Evolutionary conservation across 2,329 filamentous ascomycete species (phyloP).

Genomic region (Penicillium sp.): DNA sequence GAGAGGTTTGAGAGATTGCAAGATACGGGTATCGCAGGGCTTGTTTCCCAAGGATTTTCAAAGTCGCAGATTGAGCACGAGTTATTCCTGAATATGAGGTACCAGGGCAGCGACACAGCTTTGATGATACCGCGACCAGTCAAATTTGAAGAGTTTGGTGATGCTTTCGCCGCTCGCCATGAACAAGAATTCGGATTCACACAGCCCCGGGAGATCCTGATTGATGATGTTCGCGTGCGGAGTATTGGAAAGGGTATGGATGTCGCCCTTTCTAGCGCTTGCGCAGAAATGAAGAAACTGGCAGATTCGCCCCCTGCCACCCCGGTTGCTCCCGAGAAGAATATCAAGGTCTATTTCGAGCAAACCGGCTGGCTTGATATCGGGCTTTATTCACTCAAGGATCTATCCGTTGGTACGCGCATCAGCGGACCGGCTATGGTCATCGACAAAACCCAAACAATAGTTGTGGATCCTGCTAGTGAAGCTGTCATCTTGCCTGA

Average conservation of each 20-base stretch:
- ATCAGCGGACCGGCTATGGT: constrained; percentile 49
- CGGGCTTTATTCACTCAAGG: too few relatives aligned
- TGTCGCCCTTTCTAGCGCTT: neutral
- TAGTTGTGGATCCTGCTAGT: constrained; percentile 74
- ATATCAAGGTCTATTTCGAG: neutral
- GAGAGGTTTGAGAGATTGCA: too few relatives aligned
- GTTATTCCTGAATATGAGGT: neutral
- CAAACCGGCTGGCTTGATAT: too few relatives aligned
- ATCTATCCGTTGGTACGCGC: constrained; percentile 14
- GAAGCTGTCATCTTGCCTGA: constrained; percentile 73
- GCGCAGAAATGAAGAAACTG: neutral
- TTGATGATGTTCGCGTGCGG: neutral
- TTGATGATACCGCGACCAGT: neutral
- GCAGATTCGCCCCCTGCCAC: too few relatives aligned
- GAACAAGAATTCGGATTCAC: neutral
- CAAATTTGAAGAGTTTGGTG: neutral
- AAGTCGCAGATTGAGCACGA: neutral
- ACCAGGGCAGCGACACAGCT: neutral
- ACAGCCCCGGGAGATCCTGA: neutral
- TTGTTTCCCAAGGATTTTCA: neutral
- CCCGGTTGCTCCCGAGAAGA: too few relatives aligned
- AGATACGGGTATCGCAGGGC: too few relatives aligned
- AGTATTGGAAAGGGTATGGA: neutral
- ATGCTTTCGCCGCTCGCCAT: neutral
- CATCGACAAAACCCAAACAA: constrained; percentile 70